Percentiles rank a stretch among this genome's conserved stretches.
These are phyloP conservation scores for Mycena leptocephala DNA, from an alignment of 768 basidiomycete genomes.

Conservation along the genomic window DNA sequence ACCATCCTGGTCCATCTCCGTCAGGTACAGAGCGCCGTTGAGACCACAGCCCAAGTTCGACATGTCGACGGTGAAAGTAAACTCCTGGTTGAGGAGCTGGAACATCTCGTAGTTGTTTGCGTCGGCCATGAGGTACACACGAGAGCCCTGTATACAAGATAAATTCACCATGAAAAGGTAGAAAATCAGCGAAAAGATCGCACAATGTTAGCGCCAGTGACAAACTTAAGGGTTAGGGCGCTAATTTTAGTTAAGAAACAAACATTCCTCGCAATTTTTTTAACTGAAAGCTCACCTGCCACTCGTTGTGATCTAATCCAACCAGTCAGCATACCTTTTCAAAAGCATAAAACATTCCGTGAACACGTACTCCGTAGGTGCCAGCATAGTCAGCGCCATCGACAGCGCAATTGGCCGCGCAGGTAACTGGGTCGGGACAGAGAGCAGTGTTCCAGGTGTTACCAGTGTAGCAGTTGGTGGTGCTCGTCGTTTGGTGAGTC, in stretches of 20 bases:
- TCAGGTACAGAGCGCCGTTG: conserved; percentile 73
- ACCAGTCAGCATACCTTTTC: no score
- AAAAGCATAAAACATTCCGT: no score
- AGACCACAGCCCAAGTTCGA: conserved; percentile 71
- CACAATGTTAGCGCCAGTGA: conserved; percentile 57
- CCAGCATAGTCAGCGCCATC: conserved; percentile 65
- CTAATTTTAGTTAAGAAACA: no score
- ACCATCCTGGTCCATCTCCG: conserved; percentile 71
- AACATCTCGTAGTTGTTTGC: conserved; percentile 61
- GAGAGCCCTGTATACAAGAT: conserved; percentile 40
- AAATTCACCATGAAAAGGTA: no score
- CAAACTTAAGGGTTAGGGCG: conserved; percentile 64
- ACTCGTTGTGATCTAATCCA: no score
- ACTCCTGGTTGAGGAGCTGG: conserved; percentile 69
- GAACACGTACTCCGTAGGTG: conserved; percentile 69
- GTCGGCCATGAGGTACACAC: conserved; percentile 60
- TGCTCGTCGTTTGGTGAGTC: conserved; percentile 52
- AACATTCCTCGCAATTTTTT: no score
- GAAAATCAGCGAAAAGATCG: no score
- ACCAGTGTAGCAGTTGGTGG: conserved; percentile 68
- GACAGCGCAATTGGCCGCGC: conserved; percentile 60
- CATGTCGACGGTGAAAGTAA: conserved; percentile 74
- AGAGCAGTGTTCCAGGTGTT: conserved; percentile 69
- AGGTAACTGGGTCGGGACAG: conserved; percentile 65
- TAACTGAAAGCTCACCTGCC: no score